phyloP scores from a whole-genome alignment of 2,329 filamentous ascomycete genomes.

The Trichoderma citrinoviride region DNA sequence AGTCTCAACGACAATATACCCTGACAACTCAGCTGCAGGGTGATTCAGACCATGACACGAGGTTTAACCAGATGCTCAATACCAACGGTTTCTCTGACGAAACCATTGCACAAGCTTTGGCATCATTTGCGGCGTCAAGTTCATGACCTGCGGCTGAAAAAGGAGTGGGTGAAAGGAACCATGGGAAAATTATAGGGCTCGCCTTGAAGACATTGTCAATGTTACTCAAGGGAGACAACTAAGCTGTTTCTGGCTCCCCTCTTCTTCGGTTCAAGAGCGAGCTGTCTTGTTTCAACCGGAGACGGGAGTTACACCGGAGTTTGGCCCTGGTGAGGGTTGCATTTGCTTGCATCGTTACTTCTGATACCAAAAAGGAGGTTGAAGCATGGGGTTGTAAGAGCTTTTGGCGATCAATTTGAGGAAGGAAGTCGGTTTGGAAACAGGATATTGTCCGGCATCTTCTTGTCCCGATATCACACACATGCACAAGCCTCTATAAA shows the following conservation, averaged over 20 bases:
- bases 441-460: not conserved
- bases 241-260: not conserved
- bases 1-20: conserved; percentile 62
- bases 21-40: conserved; percentile 62
- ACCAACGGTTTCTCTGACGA: conserved; percentile 48
- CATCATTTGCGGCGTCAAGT: conserved; percentile 40
- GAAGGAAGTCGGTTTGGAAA: not conserved
- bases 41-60: conserved; percentile 39
- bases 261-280: not conserved
- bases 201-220: not conserved
- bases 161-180: not conserved
- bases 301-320: not conserved
- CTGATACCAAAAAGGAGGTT: not conserved
- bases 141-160: not conserved
- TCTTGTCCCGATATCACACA: not conserved
- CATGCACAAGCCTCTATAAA: no score
- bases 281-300: not conserved
- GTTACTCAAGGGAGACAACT: not conserved
- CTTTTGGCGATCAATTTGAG: not conserved
- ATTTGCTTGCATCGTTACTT: not conserved
- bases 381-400: not conserved
- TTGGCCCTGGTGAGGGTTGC: not conserved
- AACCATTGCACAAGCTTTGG: conserved; percentile 50
- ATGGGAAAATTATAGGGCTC: not conserved
- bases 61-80: conserved; percentile 46